Conservation (phyloP, 441 rosid species). For the Arabidopsis hybrid region DNA sequence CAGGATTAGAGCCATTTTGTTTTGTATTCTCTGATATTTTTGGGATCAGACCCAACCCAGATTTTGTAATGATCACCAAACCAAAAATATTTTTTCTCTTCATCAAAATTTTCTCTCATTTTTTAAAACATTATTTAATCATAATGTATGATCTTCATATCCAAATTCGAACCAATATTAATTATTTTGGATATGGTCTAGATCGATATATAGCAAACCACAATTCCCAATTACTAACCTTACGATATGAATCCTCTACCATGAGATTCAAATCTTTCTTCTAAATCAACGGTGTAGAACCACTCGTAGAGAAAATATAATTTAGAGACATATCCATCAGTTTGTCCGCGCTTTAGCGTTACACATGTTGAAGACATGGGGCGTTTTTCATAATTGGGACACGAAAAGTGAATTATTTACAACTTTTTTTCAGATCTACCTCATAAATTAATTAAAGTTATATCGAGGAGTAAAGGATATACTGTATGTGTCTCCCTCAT, state of each 20-base stretch:
- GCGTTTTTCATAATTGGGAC: slow-evolving; percentile 34
- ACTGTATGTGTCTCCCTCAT: neutral
- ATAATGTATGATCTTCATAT: too few species aligned
- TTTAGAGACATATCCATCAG: slow-evolving; percentile 2
- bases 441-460: neutral
- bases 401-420: slow-evolving; percentile 36
- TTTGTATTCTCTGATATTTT: too few species aligned
- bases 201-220: too few species aligned
- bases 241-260: neutral
- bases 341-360: slow-evolving; percentile 32
- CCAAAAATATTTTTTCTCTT: too few species aligned
- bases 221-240: too few species aligned
- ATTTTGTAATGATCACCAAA: too few species aligned
- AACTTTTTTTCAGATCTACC: slow-evolving; percentile 33
- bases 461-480: neutral
- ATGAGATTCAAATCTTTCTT: neutral
- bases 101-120: too few species aligned
- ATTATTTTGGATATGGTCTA: too few species aligned
- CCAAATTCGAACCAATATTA: too few species aligned
- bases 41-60: too few species aligned
- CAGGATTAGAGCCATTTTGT: too few species aligned
- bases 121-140: too few species aligned
- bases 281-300: slow-evolving; percentile 21
- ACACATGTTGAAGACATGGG: slow-evolving; percentile 44
- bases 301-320: slow-evolving; percentile 10